Evolutionary conservation across 768 basidiomycete species (phyloP).

Genomic region (Amanita jacksonii): DNA sequence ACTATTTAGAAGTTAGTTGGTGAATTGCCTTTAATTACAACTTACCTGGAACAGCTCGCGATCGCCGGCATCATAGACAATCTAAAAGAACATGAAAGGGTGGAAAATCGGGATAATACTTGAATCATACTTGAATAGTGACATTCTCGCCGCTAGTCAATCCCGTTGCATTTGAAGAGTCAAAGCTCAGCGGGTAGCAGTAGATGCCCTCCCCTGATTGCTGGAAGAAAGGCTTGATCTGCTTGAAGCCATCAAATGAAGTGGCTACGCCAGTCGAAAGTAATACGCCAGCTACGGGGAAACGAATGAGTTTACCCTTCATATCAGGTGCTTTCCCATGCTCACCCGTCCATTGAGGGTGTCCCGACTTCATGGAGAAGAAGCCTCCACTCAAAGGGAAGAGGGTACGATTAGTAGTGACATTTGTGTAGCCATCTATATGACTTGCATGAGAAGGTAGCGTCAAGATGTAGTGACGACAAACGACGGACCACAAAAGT

Average conservation of each 20-base stretch:
- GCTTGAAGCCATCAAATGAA: conserved; percentile 54
- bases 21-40: not conserved
- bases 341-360: conserved; percentile 51
- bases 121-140: conserved; percentile 45
- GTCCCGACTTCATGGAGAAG: conserved; percentile 57
- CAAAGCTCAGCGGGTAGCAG: conserved; percentile 63
- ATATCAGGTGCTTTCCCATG: too few species aligned
- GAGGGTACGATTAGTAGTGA: conserved; percentile 43
- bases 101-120: not conserved
- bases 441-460: too few species aligned
- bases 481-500: conserved; percentile 64
- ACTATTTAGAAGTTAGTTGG: conserved; percentile 30
- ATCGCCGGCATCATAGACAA: conserved; percentile 64
- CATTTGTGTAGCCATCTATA: conserved; percentile 57
- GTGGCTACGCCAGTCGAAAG: conserved; percentile 50
- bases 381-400: conserved; percentile 61
- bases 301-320: too few species aligned
- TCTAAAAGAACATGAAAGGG: conserved; percentile 13
- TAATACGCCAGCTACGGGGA: conserved; percentile 35
- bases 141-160: conserved; percentile 59
- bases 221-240: conserved; percentile 39
- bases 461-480: too few species aligned
- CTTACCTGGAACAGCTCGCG: conserved; percentile 59
- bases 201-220: conserved; percentile 46
- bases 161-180: conserved; percentile 34